Evolutionary conservation across 75 land plant species (phyloP).

Genomic region (Picea glauca): DNA sequence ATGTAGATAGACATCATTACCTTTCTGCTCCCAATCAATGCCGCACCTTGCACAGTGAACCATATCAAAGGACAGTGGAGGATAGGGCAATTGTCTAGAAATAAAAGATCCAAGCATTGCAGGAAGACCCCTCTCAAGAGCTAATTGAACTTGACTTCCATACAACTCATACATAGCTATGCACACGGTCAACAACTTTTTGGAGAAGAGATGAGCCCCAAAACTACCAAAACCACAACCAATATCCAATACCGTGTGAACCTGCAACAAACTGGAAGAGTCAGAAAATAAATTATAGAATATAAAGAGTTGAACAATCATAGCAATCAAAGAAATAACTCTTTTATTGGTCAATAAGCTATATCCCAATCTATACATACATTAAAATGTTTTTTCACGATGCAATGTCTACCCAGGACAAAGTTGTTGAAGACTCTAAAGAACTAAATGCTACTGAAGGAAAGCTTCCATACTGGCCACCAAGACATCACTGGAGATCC

Average conservation of each 20-base stretch:
- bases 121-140: conserved; percentile 87
- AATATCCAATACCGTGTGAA: conserved; percentile 68
- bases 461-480: background rate
- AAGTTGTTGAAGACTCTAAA: background rate
- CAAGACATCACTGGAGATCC: background rate
- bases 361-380: too few species aligned
- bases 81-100: conserved; percentile 66
- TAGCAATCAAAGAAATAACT: too few species aligned
- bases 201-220: conserved; percentile 66
- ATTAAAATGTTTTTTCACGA: too few species aligned
- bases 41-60: conserved; percentile 71
- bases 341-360: too few species aligned
- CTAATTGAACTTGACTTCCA: conserved; percentile 72
- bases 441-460: background rate
- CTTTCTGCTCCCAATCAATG: conserved; percentile 60
- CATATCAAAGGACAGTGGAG: conserved; percentile 70
- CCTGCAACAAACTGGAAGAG: conserved; percentile 20
- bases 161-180: conserved; percentile 65
- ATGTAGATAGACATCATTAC: conserved; percentile 11
- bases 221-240: conserved; percentile 82
- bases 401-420: too few species aligned
- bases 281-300: background rate
- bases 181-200: conserved; percentile 52
- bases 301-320: too few species aligned
- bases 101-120: conserved; percentile 70